Evolutionary conservation across 2,329 filamentous ascomycete genomes (phyloP), one percentile per base, ranked within the genome.

Genomic region (Fusarium sp.): DNA sequence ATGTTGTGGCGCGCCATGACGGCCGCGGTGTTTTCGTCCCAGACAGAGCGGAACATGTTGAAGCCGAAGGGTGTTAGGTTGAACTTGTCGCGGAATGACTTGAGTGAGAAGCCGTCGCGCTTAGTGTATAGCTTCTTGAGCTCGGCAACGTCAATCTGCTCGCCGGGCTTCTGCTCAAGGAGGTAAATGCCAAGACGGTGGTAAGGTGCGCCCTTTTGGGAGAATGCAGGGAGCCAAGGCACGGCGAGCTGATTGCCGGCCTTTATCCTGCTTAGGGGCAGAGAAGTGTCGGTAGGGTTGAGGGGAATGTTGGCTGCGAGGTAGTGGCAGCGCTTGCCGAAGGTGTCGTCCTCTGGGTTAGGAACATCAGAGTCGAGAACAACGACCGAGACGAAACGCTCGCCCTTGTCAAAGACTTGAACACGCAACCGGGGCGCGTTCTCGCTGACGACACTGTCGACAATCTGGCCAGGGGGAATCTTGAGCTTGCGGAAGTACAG

Each of bases 291-390:
- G 52, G 81, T 80, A 5, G 87, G 86, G 69, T 77, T 78, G 69
- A 89, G 78, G 39, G 85, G 85, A 49, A 90, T 80, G 78, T 90
- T 90, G 76, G 84, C 88, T 20, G 95, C 95, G 39, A 98, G 86
- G 82, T 91, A 98, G 82, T 98, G 95, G 80, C 92, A 96, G 75
- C 93, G 89, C 78, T 91, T 92, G 66, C 87, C 86, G 82, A 97
- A 99, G 67, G 83, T 83, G 79, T 99, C 92, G 20, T 82, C 86
- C 64, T 91, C 90, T 7, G 91, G 80, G 70, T 95, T 89, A 55
- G 96, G 96, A 0, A 98, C 94, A 81, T 99, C 96, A 2, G 94
- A 87, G 81, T 99, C 95, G 66, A 98, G 85, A 51, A 98, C 91
- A 3, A 91, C 92, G 39, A 99, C 87, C 11, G 92, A 94, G 72